Percentiles rank a stretch among this genome's conserved stretches.
Conservation (phyloP, 768 basidiomycete species). For the Amanita molliuscula region DNA sequence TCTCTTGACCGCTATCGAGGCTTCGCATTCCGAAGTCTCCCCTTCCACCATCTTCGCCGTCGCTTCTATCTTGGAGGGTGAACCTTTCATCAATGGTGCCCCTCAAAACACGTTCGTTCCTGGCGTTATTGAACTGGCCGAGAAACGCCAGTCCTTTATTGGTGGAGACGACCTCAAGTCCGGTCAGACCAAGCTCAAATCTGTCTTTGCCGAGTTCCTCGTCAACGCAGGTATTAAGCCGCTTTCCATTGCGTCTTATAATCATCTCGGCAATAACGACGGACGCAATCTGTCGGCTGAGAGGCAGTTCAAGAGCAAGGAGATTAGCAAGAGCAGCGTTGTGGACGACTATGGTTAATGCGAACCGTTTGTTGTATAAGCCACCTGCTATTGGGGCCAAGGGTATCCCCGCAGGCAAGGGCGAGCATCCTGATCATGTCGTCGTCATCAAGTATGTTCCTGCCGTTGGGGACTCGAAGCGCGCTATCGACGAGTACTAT, state of each 20-base stretch:
- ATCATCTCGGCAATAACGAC: slow-evolving; percentile 98
- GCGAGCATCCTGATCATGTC: slow-evolving; percentile 96
- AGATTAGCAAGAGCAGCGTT: slow-evolving; percentile 94
- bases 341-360: slow-evolving; percentile 97
- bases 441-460: slow-evolving; percentile 97
- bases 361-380: slow-evolving; percentile 86
- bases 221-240: slow-evolving; percentile 99
- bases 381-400: slow-evolving; percentile 49
- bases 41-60: slow-evolving; percentile 95
- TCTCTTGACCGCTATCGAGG: slow-evolving; percentile 71
- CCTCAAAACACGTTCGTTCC: slow-evolving; percentile 99
- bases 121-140: slow-evolving; percentile 87
- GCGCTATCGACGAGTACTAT: slow-evolving; percentile 99
- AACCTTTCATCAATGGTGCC: slow-evolving; percentile 94
- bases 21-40: slow-evolving; percentile 88
- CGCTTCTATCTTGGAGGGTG: slow-evolving; percentile 89
- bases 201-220: slow-evolving; percentile 94
- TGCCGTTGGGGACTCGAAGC: slow-evolving; percentile 94
- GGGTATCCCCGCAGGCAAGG: slow-evolving; percentile 51
- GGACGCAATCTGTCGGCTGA: slow-evolving; percentile 87
- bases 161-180: slow-evolving; percentile 98
- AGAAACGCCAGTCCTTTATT: slow-evolving; percentile 83
- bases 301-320: slow-evolving; percentile 95
- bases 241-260: slow-evolving; percentile 93
- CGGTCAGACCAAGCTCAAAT: slow-evolving; percentile 96